Evolutionary conservation across 2,329 filamentous ascomycete genomes (phyloP), one percentile per base, ranked within the genome.

Genomic region (Westerdykella ornata): DNA sequence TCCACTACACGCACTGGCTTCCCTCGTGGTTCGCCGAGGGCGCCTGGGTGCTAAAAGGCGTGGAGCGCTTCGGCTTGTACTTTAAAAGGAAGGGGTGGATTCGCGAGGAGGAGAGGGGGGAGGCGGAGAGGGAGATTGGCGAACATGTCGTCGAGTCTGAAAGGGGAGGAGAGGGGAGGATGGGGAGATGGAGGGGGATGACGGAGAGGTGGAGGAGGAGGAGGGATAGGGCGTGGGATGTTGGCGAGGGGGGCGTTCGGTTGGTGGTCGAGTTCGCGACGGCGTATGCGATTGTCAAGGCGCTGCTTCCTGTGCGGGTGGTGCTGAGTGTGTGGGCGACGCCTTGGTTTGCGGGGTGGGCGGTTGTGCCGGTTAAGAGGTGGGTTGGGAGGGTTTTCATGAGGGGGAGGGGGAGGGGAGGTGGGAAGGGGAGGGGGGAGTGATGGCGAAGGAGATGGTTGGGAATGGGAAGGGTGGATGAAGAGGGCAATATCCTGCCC

Each of bases 281-380:
- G 15, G 89, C 92, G 4, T 98, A 92, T 71, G 85, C 88, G 1
- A 77, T 96, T 48, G 94, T 88, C 1, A 98, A 98, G 69, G 81
- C 80, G 13, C 60, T 97, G 44, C 64, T 98, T 48, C 88, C 92
- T 0, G 56, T 85, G 11, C 76, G 92, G 52, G 77, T 98, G 46
- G 70, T 83, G 18, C 67, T 80, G 5, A 95, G 89, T 68, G 76
- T 94, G 3, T 94, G 85, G 87, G 84, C 78, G 12, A 95, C 92
- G 35, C 92, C 92, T 3, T 94, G 87, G 84, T 94, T 97, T 72
- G 89, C 89, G 20, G 69, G 48, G 38, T 51, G 49, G 47, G 54
- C 58, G 1, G 54, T 65, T 9, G 34, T 57, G 1, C 62, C 62
- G 20, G 17, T 59, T 5, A 40, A 54, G 43, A 43, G 60, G 35